These are phyloP conservation scores for Fraxinus latifolia DNA, from an alignment of 305 asterid species.

Conservation along the genomic window DNA sequence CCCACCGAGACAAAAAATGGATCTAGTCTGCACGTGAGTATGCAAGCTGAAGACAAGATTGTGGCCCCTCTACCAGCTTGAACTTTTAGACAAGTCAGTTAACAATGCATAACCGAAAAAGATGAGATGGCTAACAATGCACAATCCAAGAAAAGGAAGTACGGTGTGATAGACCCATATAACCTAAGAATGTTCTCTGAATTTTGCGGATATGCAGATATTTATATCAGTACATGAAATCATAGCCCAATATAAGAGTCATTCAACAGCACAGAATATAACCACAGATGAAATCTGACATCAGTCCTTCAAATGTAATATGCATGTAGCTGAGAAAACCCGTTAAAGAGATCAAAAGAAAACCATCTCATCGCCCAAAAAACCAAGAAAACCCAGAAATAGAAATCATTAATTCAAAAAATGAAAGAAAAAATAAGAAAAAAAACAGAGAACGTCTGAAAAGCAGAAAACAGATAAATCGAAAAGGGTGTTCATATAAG, in stretches of 20 bases:
- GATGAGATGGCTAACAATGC: background rate
- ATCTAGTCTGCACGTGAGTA: background rate
- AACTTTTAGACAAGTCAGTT: background rate
- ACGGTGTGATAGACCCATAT: background rate
- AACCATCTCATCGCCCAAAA: background rate
- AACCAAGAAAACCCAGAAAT: background rate
- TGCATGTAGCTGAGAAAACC: background rate
- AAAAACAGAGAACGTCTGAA: background rate
- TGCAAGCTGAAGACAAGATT: background rate
- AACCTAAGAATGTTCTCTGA: background rate
- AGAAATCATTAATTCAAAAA: background rate
- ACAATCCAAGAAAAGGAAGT: background rate
- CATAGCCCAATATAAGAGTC: background rate
- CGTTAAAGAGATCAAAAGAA: background rate
- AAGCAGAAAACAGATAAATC: conserved; percentile 1
- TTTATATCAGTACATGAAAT: background rate
- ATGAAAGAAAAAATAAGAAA: background rate
- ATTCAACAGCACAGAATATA: background rate
- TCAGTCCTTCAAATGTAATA: background rate
- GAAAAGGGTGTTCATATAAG: background rate
- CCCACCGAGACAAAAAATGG: background rate
- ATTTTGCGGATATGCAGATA: background rate
- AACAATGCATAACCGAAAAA: background rate
- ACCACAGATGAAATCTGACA: background rate
- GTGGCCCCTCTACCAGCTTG: background rate